Evolutionary conservation across 2,329 filamentous ascomycete genomes (phyloP).

Genomic region (Colletotrichum cereale): DNA sequence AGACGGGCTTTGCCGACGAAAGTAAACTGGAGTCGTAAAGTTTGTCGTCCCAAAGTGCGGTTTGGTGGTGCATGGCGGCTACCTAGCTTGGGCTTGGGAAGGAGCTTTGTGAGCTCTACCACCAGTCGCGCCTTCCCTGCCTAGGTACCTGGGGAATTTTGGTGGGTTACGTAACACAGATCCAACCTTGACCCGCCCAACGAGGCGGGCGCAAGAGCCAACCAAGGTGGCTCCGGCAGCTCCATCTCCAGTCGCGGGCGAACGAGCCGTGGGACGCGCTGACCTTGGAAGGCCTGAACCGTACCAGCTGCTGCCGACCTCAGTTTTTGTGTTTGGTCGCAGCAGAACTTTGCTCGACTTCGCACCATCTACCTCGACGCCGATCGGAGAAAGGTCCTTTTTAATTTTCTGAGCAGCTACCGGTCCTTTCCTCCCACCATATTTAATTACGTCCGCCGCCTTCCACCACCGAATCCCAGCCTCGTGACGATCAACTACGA

Average conservation of each 20-base stretch:
- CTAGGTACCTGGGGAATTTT: background rate
- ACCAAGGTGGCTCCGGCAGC: conserved; percentile 30
- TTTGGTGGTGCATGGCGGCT: background rate
- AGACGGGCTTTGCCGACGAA: background rate
- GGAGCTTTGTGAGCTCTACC: conserved; percentile 26
- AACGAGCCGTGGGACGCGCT: conserved; percentile 38
- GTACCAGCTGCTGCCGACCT: conserved; percentile 34
- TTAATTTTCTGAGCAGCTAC: conserved; percentile 9
- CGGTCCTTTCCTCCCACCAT: background rate
- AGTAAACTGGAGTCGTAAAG: too few species aligned
- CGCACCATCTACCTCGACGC: background rate
- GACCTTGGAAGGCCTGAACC: conserved; percentile 32
- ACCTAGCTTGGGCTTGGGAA: background rate
- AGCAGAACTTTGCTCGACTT: conserved; percentile 13
- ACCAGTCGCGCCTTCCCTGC: background rate
- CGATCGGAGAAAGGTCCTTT: background rate
- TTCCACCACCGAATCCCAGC: conserved; percentile 19
- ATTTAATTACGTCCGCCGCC: conserved; percentile 5
- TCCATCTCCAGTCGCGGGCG: conserved; percentile 38
- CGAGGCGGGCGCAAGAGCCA: conserved; percentile 20
- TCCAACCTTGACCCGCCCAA: conserved; percentile 13
- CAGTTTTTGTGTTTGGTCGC: conserved; percentile 33
- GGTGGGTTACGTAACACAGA: conserved; percentile 16
- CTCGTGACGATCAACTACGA: conserved; percentile 28
- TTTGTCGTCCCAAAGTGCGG: background rate